Evolutionary conservation across 345 rosid species (phyloP), one percentile per base, ranked within the genome.

Genomic region (Reutealis trisperma): DNA sequence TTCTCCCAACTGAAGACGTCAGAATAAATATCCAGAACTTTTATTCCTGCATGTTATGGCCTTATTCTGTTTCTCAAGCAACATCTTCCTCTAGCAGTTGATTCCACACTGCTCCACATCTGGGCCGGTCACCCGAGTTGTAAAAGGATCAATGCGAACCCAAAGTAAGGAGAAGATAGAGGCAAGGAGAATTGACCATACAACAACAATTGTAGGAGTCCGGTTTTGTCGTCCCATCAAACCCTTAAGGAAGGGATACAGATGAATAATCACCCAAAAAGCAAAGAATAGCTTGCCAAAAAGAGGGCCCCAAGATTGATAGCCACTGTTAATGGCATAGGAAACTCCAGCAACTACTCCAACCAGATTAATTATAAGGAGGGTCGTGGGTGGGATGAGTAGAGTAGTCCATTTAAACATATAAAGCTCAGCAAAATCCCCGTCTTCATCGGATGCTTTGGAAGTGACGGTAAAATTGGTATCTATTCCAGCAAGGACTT

Each of bases 181-280:
- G 42, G 86, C 87, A 7, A 85, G 83, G 24, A 85, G 88, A 62
- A 83, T 52, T 8, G 87, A 85, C 88, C 85, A 85, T 3, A 87
- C 87, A 21, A 83, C 75, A 51, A 85, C 84, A 55, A 87, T 85
- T 0, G 87, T 87, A 34, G 88, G 88, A 58, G 82, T 76, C 55
- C 84, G 66, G 65, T 79, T 85, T 74, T 83, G 85, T 30, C 72
- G 70, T 66, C 90, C 87, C 79, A 82, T 83, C 44, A 87, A 81
- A 63, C 86, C 89, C 37, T 63, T 81, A 0, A 87, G 85, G 86
- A 83, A 83, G 24, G 88, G 88, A 30, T 81, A 76, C 18, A 85
- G 83, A 85, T 85, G 90, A 75, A 85, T 54, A 1, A 87, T 83
- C 80, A 87, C 88, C 86, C 84, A 87, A 54, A 82, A 84, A 59